Base-by-base conservation (phyloP, 371 early-diverging fungal species). In the Lichtheimia ramosa region DNA sequence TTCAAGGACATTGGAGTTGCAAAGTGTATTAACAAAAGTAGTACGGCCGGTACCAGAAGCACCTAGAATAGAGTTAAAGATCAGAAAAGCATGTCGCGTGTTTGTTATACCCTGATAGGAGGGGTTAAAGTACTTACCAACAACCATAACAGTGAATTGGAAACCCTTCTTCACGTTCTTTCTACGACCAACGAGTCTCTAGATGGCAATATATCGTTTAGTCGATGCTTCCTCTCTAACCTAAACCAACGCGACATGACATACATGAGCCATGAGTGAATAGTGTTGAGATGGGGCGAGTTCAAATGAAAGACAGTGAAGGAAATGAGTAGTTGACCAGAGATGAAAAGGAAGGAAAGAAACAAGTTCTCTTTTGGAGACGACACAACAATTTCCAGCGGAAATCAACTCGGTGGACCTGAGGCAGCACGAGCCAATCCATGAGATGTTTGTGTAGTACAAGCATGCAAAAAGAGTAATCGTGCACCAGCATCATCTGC, bases 11-110 rank as follows among this genome's bases (percentile, higher is more conserved):
- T 78, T 72, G 54, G 85, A 85, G 68, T 89, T 88, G 73, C 92
- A 99, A 48, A 99, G 86, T 3, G 99, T 97, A 85, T 99, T 99
- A 59, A 99, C 87, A 71, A 99, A 97, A 5, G 99, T 99, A 23
- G 96, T 89, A 62, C 99, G 93, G 10, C 99, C 99, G 53, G 96
- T 86, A 48, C 99, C 99, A 56, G 93, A 88, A 16, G 92, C 82
- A 55, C 93, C 93, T 92, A 67, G 51, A 43, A 56, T 39, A 8
- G 14, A 46, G 18, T 51, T 21, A 51, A 28, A 34, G 3, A 51
- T 25, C 21, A 51, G 15, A 34, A 18, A 27, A 28, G 8, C 10
- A n/a, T 25, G 25, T 51, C 34, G 52, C 24, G 46, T 46, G 46
- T 46, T 46, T 20, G 46, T 46, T 10, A 34, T 7, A 34, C 34